phyloP scores from a whole-genome alignment of 225 moss, liverwort and hornwort genomes.

The Straminergon stramineum region DNA sequence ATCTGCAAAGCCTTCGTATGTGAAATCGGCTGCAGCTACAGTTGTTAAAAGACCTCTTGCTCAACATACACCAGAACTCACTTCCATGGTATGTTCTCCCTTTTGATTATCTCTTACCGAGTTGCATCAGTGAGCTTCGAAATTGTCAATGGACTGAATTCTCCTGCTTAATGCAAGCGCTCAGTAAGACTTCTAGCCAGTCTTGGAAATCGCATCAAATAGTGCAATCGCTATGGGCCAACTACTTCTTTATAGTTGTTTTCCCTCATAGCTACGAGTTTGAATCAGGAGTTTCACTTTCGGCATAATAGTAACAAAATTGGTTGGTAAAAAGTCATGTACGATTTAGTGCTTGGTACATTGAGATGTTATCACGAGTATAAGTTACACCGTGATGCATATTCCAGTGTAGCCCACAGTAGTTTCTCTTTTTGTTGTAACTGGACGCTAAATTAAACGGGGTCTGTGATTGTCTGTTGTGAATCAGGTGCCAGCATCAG shows the following conservation, averaged over 20 bases:
- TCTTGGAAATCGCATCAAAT: not conserved
- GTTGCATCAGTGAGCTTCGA: not conserved
- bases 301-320: too few species aligned
- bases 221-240: not conserved
- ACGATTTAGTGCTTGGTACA: not conserved
- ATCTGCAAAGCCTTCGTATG: conserved; percentile 55
- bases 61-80: conserved; percentile 96
- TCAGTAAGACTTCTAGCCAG: not conserved
- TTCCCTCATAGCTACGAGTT: not conserved
- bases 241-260: not conserved
- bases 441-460: not conserved
- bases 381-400: not conserved
- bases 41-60: conserved; percentile 95
- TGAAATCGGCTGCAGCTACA: conserved; percentile 93
- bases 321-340: not conserved
- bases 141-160: not conserved
- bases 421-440: not conserved
- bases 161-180: not conserved
- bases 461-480: conserved; percentile 1
- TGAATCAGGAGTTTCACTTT: not conserved
- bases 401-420: not conserved
- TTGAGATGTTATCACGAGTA: not conserved
- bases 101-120: not conserved
- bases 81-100: conserved; percentile 71
- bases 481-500: conserved; percentile 89